Evolutionary conservation across 1,284 basidiomycete genomes (phyloP).

Genomic region (Pyrrhoderma lamaoense): DNA sequence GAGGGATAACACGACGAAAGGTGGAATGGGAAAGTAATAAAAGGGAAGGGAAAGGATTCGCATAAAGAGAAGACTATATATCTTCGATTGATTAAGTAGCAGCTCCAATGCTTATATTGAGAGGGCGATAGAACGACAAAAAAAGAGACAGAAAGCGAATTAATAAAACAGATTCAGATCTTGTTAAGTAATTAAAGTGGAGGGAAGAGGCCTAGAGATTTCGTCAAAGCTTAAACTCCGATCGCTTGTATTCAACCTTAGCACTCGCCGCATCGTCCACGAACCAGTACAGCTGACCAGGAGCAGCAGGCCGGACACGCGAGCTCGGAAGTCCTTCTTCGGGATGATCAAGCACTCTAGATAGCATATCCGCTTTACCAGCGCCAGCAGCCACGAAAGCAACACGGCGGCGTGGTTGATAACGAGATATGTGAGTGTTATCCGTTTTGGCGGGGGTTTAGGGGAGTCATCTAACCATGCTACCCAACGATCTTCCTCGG

Average conservation of each 20-base stretch:
- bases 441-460: constrained; percentile 85
- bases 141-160: too few species aligned
- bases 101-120: neutral
- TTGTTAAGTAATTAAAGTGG: too few species aligned
- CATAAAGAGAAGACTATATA: neutral
- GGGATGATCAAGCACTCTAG: constrained; percentile 72
- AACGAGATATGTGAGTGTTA: constrained; percentile 89
- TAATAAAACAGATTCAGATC: too few species aligned
- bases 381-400: constrained; percentile 86
- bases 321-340: constrained; percentile 79
- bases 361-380: constrained; percentile 77
- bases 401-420: constrained; percentile 86
- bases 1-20: too few species aligned
- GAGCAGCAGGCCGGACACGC: constrained; percentile 48
- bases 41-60: neutral
- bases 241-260: constrained; percentile 45
- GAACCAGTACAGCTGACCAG: constrained; percentile 90
- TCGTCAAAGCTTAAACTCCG: constrained; percentile 9
- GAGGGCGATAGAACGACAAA: neutral
- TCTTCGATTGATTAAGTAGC: neutral
- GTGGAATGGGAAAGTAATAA: too few species aligned
- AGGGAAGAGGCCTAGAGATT: too few species aligned
- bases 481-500: constrained; percentile 89
- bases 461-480: constrained; percentile 90
- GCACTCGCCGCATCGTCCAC: constrained; percentile 74